phyloP scores from a whole-genome alignment of 148 eudicot genomes.

The Vaccinium macrocarpon region DNA sequence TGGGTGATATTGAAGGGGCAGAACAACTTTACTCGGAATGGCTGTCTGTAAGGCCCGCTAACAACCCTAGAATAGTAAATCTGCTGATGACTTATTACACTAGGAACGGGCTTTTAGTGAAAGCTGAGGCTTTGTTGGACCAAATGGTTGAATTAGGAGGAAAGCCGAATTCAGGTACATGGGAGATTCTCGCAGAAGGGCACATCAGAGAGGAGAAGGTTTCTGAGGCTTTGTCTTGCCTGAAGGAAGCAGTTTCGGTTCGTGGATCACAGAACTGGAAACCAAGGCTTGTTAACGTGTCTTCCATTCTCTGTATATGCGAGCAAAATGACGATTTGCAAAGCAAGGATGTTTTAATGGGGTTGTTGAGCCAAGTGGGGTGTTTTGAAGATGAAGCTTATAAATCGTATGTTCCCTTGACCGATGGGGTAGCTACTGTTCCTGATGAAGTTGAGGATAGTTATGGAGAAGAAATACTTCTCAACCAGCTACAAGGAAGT shows the following conservation, averaged over 20 bases:
- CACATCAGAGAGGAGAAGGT: slow-evolving; percentile 47
- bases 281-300: slow-evolving; percentile 52
- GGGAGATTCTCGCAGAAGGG: slow-evolving; percentile 75
- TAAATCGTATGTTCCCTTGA: slow-evolving; percentile 32
- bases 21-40: slow-evolving; percentile 72
- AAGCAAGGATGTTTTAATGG: slow-evolving; percentile 55
- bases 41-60: slow-evolving; percentile 45
- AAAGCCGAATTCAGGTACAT: slow-evolving; percentile 58
- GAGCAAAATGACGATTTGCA: slow-evolving; percentile 45
- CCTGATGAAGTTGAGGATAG: slow-evolving; percentile 23
- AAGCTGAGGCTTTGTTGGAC: slow-evolving; percentile 57
- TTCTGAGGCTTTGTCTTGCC: slow-evolving; percentile 66
- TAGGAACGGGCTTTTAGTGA: slow-evolving; percentile 48
- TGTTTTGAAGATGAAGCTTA: slow-evolving; percentile 54
- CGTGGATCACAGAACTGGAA: slow-evolving; percentile 51
- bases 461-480: slow-evolving; percentile 44
- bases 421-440: neutral
- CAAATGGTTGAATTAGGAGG: slow-evolving; percentile 58
- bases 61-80: slow-evolving; percentile 69
- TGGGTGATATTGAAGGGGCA: slow-evolving; percentile 71
- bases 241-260: slow-evolving; percentile 47
- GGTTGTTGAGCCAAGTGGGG: slow-evolving; percentile 51
- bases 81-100: slow-evolving; percentile 60
- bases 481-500: slow-evolving; percentile 37
- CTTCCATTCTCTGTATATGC: slow-evolving; percentile 47